phyloP scores from a whole-genome alignment of 164 flowering plant species.

The Magnolia kwangsiensis region DNA sequence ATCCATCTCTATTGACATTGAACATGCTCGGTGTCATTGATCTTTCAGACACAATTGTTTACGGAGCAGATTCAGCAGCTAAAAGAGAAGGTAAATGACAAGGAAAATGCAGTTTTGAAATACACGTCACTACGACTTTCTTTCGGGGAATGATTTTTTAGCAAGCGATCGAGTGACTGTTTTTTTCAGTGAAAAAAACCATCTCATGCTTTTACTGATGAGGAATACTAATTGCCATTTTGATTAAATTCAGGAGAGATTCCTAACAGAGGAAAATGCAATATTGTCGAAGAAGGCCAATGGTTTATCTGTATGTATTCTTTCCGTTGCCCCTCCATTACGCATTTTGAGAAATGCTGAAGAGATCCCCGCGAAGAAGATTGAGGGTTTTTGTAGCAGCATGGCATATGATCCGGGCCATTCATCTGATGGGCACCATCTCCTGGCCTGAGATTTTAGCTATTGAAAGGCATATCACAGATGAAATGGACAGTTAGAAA shows the following conservation, averaged over 20 bases:
- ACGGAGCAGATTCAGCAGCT: slow-evolving; percentile 58
- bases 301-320: neutral
- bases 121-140: neutral
- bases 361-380: neutral
- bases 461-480: too few relatives aligned
- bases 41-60: slow-evolving; percentile 55
- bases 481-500: too few relatives aligned
- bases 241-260: slow-evolving; percentile 47
- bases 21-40: neutral
- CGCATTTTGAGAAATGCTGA: neutral
- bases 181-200: neutral
- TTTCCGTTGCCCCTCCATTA: neutral
- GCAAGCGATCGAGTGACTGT: neutral
- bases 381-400: neutral
- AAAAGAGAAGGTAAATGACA: slow-evolving; percentile 54
- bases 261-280: slow-evolving; percentile 60
- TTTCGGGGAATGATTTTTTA: neutral
- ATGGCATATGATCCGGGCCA: neutral
- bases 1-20: neutral
- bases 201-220: neutral
- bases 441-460: too few relatives aligned
- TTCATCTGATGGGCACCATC: too few relatives aligned
- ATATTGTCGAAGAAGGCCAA: slow-evolving; percentile 55
- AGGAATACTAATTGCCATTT: slow-evolving; percentile 3
- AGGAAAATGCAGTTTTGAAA: too few relatives aligned